These are phyloP conservation scores for Marasmius fiardii DNA, from an alignment of 1,284 basidiomycete genomes.

Conservation along the genomic window DNA sequence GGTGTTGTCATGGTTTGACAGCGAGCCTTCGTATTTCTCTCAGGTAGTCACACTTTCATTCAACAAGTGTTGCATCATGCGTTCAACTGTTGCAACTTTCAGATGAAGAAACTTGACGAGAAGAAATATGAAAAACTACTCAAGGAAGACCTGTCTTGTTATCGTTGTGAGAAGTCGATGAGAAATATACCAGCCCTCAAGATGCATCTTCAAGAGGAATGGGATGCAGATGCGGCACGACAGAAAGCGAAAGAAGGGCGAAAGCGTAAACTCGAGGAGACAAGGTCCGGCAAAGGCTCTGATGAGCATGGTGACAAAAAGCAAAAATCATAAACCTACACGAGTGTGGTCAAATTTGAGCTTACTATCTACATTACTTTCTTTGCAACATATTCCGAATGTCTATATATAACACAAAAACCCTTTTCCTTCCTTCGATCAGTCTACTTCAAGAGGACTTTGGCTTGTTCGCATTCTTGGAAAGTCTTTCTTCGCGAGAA, in stretches of 20 bases:
- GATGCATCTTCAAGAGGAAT: constrained; percentile 65
- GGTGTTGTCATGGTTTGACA: constrained; percentile 74
- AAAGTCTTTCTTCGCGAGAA: constrained; percentile 34
- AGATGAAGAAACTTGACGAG: constrained; percentile 49
- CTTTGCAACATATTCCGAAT: neutral
- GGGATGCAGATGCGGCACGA: constrained; percentile 39
- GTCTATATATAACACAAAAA: neutral
- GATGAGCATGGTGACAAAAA: neutral
- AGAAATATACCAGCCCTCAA: constrained; percentile 81
- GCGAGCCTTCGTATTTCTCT: constrained; percentile 48
- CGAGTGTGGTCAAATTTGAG: too few relatives aligned
- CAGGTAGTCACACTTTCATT: constrained; percentile 30
- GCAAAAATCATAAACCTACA: neutral
- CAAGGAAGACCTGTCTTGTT: constrained; percentile 67
- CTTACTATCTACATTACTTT: neutral
- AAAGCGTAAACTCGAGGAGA: constrained; percentile 31
- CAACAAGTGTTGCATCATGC: constrained; percentile 1
- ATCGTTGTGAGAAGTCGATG: constrained; percentile 57
- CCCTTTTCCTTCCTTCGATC: neutral
- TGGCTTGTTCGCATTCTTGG: constrained; percentile 9
- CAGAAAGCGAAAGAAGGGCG: constrained; percentile 33
- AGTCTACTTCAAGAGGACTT: constrained; percentile 13
- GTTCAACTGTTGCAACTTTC: neutral
- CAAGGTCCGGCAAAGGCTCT: constrained; percentile 8
- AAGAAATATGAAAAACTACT: constrained; percentile 63